Evolutionary conservation across 2,329 filamentous ascomycete species (phyloP), one percentile per base, ranked within the genome.

Genomic region (Penicillium corylophilum): DNA sequence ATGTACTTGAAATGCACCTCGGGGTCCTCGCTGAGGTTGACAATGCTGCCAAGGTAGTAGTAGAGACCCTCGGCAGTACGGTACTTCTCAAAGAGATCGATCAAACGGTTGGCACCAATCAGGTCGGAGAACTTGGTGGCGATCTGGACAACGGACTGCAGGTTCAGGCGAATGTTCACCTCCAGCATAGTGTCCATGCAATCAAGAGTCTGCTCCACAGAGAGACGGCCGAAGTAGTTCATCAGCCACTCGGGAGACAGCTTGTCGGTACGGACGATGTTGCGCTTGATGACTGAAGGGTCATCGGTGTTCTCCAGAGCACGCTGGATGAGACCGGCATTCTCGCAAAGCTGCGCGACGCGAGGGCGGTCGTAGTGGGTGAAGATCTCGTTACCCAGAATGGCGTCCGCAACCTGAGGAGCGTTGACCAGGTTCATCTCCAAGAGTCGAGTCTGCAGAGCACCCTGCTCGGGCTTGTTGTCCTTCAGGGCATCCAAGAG

Each of bases 1-100:
- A 99, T 96, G 74, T 99, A 99, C 81, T 99, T 99, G 85, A 96
- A 99, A 70, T 94, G 89, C 26, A 99, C 94, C 69, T 99, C 94
- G 20, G 88, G 82, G 64, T 97, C 94, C 72, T 97, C 90, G 51
- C 90, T 95, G 43, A 99, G 80, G 71, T 99, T 99, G 74, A 99
- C 93, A 63, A 99, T 95, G 71, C 92, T 96, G 55, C 94, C 94
- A 15, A 99, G 85, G 76, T 96, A 99, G 79, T 96, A 96, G 82
- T 94, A 99, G 4, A 99, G 85, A 71, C 94, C 94, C 74, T 99
- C 94, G 3, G 90, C 87, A 31, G 94, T 97, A 74, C 94, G 92
- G 78, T 97, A 96, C 79, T 95, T 96, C 78, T 99, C 94, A 46
- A 99, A 88, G 6, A 99, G 82, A 61, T 95, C 90, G 58, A 99